Evolutionary conservation across 2,329 filamentous ascomycete species (phyloP).

Genomic region (Microcyclosporella mali): DNA sequence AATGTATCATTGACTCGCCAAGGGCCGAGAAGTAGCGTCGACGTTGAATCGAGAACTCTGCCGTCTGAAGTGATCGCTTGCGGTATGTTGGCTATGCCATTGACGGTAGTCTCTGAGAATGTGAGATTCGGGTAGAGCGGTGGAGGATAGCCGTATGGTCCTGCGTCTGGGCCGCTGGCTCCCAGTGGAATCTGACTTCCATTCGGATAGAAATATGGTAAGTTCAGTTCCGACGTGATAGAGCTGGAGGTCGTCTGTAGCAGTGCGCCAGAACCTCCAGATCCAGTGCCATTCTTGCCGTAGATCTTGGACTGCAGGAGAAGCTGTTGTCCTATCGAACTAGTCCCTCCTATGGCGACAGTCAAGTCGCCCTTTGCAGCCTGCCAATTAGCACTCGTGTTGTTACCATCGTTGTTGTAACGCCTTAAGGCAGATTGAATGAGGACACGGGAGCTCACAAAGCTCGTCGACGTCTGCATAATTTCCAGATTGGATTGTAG

Average conservation of each 20-base stretch:
- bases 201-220: conserved; percentile 57
- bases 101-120: conserved; percentile 37
- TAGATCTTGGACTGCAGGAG: conserved; percentile 70
- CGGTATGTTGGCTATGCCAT: conserved; percentile 1
- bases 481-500: conserved; percentile 72
- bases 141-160: conserved; percentile 60
- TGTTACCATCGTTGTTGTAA: conserved; percentile 52
- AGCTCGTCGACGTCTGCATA: conserved; percentile 66
- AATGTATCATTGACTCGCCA: conserved; percentile 65
- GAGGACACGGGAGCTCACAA: conserved; percentile 59
- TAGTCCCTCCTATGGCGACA: conserved; percentile 59
- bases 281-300: conserved; percentile 59
- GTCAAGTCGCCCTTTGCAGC: conserved; percentile 58
- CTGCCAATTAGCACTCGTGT: conserved; percentile 54
- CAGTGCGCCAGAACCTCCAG: conserved; percentile 46
- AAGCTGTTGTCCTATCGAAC: conserved; percentile 39
- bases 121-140: conserved; percentile 73
- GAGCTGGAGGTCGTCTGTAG: conserved; percentile 57
- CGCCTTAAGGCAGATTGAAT: conserved; percentile 48
- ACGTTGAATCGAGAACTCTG: conserved; percentile 27
- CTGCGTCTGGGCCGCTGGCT: conserved; percentile 35
- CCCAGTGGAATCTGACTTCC: conserved; percentile 57
- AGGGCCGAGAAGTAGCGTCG: conserved; percentile 69
- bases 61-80: background rate
- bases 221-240: conserved; percentile 42